phyloP scores from a whole-genome alignment of 2,329 filamentous ascomycete genomes.

The Pseudogymnoascus pannorum region DNA sequence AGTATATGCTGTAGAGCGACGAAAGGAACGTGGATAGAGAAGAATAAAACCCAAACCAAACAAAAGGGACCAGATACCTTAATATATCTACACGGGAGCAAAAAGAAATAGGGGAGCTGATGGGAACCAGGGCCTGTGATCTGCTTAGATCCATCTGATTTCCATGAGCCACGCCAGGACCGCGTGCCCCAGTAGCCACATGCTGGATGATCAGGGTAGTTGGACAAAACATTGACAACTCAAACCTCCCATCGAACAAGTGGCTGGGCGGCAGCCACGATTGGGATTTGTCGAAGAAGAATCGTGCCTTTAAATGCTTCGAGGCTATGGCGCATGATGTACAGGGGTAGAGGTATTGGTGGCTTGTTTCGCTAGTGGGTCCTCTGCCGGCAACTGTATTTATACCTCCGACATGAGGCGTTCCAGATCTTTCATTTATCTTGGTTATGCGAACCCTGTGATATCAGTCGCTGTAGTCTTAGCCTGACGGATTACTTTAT shows the following conservation, averaged over 20 bases:
- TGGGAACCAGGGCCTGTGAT: background rate
- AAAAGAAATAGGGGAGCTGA: background rate
- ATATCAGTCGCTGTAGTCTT: background rate
- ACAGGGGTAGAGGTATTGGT: background rate
- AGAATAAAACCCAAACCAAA: conserved; percentile 4
- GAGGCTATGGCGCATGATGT: background rate
- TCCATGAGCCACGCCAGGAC: conserved; percentile 5
- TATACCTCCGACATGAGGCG: background rate
- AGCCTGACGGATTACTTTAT: background rate
- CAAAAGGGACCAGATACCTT: background rate
- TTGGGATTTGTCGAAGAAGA: background rate
- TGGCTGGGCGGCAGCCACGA: background rate
- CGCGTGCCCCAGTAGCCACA: background rate
- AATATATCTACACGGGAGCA: background rate
- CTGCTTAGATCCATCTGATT: background rate
- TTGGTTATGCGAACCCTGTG: background rate
- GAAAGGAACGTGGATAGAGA: background rate
- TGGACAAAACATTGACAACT: background rate
- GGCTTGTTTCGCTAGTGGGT: conserved; percentile 2
- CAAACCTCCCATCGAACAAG: background rate
- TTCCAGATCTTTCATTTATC: background rate
- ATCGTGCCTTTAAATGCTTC: background rate
- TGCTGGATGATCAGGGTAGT: background rate
- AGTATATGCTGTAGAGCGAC: background rate
- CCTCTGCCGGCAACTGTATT: background rate